Conservation (phyloP, 805 yeast genomes). For the Saccharomycopsis fodiens region DNA sequence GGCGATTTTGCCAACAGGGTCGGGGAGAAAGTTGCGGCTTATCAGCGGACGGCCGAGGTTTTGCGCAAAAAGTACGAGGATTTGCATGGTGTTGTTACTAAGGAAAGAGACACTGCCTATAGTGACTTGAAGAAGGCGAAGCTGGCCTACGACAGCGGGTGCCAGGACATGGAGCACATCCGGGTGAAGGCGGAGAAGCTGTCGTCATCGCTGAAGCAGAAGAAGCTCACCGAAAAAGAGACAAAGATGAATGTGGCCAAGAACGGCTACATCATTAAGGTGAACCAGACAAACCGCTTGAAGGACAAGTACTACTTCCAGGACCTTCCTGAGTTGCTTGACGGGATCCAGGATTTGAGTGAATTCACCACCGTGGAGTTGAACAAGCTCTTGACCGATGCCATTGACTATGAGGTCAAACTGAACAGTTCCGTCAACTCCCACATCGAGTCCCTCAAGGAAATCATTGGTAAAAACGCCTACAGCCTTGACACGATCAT, state of each 20-base stretch:
- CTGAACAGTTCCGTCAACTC: conserved; percentile 36
- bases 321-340: conserved; percentile 86
- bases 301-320: conserved; percentile 91
- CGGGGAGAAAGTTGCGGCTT: conserved; percentile 49
- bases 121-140: conserved; percentile 58
- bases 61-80: conserved; percentile 48
- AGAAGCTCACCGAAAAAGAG: conserved; percentile 53
- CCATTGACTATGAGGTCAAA: conserved; percentile 53
- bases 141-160: conserved; percentile 69
- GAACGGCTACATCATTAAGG: conserved; percentile 71
- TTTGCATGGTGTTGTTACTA: conserved; percentile 51
- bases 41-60: conserved; percentile 45
- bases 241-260: conserved; percentile 83
- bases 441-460: conserved; percentile 43
- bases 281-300: conserved; percentile 79
- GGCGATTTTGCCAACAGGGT: conserved; percentile 53
- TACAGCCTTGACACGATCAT: conserved; percentile 76
- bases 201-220: conserved; percentile 34
- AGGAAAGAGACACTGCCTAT: conserved; percentile 41
- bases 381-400: conserved; percentile 60
- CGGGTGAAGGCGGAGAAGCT: conserved; percentile 62
- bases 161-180: conserved; percentile 73
- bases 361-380: conserved; percentile 68
- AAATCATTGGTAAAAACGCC: conserved; percentile 57
- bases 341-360: conserved; percentile 74